Conservation (phyloP, 2,329 filamentous ascomycete genomes). For the Tolypocladium amazonense region DNA sequence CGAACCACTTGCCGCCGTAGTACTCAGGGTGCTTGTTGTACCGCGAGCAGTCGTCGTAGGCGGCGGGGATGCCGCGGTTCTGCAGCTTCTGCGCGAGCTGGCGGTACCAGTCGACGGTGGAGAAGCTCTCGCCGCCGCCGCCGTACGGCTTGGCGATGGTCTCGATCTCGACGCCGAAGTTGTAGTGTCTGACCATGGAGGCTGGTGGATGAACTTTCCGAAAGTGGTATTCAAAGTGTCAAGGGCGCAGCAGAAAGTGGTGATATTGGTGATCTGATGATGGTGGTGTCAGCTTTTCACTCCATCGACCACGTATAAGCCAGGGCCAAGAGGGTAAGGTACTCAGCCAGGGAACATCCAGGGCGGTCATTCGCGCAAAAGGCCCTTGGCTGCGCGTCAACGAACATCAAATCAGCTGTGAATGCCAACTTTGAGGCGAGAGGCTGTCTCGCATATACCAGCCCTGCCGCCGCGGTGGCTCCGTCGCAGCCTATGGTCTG, state of each 20-base stretch:
- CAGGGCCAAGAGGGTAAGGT: background rate
- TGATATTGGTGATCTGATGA: background rate
- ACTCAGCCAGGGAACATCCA: background rate
- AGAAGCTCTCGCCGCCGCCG: conserved; percentile 22
- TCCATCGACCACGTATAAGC: background rate
- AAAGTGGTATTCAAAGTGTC: background rate
- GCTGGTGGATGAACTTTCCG: no score
- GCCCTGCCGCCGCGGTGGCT: background rate
- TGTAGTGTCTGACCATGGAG: conserved; percentile 23
- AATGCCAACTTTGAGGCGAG: background rate
- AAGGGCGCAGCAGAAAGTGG: background rate
- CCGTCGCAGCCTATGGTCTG: background rate
- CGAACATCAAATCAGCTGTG: background rate
- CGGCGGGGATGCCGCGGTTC: conserved; percentile 25
- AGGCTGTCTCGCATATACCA: background rate
- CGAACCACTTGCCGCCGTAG: conserved; percentile 30
- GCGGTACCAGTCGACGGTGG: conserved; percentile 28
- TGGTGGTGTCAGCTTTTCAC: background rate
- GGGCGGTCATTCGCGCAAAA: background rate
- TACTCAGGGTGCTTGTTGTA: conserved; percentile 31
- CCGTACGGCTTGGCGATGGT: conserved; percentile 26
- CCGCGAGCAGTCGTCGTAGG: conserved; percentile 24
- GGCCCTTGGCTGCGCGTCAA: background rate
- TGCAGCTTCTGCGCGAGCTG: conserved; percentile 26
- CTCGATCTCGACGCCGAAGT: conserved; percentile 29